Evolutionary conservation across 768 basidiomycete genomes (phyloP).

Genomic region (Kwoniella heveanensis): DNA sequence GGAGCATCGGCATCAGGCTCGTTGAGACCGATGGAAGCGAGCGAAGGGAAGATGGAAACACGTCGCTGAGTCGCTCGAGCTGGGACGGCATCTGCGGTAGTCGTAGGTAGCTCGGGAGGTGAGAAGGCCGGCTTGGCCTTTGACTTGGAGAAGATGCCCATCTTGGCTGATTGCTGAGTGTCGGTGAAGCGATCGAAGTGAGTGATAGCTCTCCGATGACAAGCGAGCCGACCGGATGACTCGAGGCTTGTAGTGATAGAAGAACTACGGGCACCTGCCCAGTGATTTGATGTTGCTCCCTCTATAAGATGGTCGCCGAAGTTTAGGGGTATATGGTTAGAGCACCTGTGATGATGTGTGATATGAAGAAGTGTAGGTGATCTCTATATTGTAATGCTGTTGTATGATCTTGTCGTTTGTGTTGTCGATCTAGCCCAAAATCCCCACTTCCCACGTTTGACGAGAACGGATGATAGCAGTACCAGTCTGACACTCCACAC

Average conservation of each 20-base stretch:
- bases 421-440: background rate
- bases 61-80: constrained; percentile 17
- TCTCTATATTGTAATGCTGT: too few species aligned
- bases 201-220: background rate
- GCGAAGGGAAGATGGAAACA: constrained; percentile 23
- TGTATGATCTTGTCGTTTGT: too few species aligned
- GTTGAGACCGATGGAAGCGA: constrained; percentile 24
- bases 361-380: too few species aligned
- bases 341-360: too few species aligned
- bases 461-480: background rate
- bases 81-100: constrained; percentile 9
- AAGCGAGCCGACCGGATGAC: too few species aligned
- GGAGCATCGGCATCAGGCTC: constrained; percentile 20
- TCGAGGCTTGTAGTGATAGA: too few species aligned
- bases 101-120: constrained; percentile 34
- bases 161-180: constrained; percentile 4
- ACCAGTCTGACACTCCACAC: background rate
- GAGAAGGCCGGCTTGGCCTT: constrained; percentile 34
- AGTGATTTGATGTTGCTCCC: too few species aligned
- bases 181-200: background rate
- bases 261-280: too few species aligned
- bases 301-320: too few species aligned
- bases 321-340: too few species aligned
- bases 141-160: constrained; percentile 30
- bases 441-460: background rate